A percentile compares a stretch with the other conserved stretches of the same genome.
These are phyloP conservation scores for Helicostylum pulchrum DNA, from an alignment of 192 early-diverging fungal species.

Conservation along the genomic window DNA sequence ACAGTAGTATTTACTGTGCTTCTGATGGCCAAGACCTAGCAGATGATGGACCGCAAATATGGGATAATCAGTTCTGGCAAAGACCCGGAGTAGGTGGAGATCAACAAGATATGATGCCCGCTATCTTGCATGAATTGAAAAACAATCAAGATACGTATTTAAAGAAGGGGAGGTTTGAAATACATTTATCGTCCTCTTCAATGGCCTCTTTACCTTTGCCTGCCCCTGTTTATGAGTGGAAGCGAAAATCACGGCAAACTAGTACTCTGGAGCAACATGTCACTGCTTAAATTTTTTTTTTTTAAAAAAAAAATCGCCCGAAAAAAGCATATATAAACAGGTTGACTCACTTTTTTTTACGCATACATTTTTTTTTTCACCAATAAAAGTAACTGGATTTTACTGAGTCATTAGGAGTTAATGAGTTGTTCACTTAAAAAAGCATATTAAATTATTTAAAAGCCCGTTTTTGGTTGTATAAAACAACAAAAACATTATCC, in stretches of 20 bases:
- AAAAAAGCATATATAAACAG: too few relatives aligned
- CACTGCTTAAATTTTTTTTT: too few relatives aligned
- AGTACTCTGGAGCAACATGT: too few relatives aligned
- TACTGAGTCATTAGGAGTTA: not conserved
- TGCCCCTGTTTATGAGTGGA: conserved; percentile 14
- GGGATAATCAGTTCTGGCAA: conserved; percentile 3
- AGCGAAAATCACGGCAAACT: conserved; percentile 5
- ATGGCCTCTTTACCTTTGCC: not conserved
- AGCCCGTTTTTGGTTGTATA: not conserved
- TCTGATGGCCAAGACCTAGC: too few relatives aligned
- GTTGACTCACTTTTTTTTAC: not conserved
- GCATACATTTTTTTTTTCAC: not conserved
- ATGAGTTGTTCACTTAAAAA: not conserved
- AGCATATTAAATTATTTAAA: too few relatives aligned
- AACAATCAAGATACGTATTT: conserved; percentile 5
- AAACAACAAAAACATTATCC: not conserved
- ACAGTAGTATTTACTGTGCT: not conserved
- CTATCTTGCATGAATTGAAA: conserved; percentile 20
- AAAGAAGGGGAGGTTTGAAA: conserved; percentile 24
- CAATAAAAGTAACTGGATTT: not conserved
- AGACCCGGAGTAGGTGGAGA: not conserved
- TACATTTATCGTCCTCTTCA: conserved; percentile 5
- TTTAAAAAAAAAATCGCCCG: not conserved
- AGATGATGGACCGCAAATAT: not conserved
- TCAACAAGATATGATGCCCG: not conserved